Percentiles rank a stretch among this genome's conserved stretches.
phyloP scores from a whole-genome alignment of 495 filamentous ascomycete genomes.

The Amphirosellinia nigrospora region DNA sequence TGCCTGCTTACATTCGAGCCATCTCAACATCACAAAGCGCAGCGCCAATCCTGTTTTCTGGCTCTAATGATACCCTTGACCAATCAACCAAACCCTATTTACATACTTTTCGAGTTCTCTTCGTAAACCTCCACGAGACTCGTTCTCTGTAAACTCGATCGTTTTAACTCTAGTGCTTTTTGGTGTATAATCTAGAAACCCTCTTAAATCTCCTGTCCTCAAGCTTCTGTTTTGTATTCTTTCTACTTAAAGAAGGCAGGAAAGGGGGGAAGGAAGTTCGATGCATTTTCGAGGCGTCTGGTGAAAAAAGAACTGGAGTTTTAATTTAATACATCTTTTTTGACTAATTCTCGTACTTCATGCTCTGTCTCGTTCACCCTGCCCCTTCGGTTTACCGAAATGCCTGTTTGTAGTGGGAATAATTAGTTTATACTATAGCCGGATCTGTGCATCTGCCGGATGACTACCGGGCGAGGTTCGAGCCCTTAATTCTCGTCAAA shows the following conservation, averaged over 20 bases:
- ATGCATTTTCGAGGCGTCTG: constrained; percentile 24
- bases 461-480: neutral
- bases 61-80: constrained; percentile 19
- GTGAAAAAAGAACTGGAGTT: constrained; percentile 12
- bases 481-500: neutral
- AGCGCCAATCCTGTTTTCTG: constrained; percentile 6
- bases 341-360: no score
- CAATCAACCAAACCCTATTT: neutral
- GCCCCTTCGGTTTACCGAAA: no score
- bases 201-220: neutral
- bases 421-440: no score
- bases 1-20: constrained; percentile 6
- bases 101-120: constrained; percentile 11
- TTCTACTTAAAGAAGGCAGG: neutral
- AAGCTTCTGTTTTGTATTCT: neutral
- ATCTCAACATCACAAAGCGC: neutral
- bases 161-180: constrained; percentile 2
- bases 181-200: constrained; percentile 13
- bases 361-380: no score
- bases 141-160: constrained; percentile 7
- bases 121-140: neutral
- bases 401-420: neutral
- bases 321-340: constrained; percentile 9
- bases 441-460: neutral
- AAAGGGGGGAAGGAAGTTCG: neutral